A percentile compares a stretch with the other conserved stretches of the same genome.
Evolutionary conservation across 2,329 filamentous ascomycete genomes (phyloP).

Genomic region (Nemania diffusa): DNA sequence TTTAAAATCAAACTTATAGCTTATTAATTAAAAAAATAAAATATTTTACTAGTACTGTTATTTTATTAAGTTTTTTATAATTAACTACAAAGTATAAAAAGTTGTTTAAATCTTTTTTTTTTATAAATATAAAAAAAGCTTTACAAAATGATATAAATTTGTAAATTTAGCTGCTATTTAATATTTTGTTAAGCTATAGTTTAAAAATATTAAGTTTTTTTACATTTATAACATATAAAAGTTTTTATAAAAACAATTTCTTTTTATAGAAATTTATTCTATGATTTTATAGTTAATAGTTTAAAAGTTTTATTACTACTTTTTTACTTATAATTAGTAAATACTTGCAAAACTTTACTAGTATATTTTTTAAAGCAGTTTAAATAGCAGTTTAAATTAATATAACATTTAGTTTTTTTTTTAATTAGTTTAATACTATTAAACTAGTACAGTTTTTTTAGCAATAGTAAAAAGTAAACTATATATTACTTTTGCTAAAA

Average conservation of each 20-base stretch:
- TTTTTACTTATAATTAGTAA: slow-evolving; percentile 6
- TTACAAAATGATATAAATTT: too few relatives aligned
- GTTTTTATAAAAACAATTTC: background rate
- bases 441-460: background rate
- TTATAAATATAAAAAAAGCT: too few relatives aligned
- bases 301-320: background rate
- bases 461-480: background rate
- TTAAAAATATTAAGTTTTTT: background rate
- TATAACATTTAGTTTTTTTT: too few relatives aligned
- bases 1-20: background rate
- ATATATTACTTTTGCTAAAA: too few relatives aligned
- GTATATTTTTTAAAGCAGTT: too few relatives aligned
- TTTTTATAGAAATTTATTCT: background rate
- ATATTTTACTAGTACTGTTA: background rate
- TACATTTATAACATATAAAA: background rate
- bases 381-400: too few relatives aligned
- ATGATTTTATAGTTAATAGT: slow-evolving; percentile 5
- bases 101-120: too few relatives aligned
- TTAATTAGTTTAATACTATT: too few relatives aligned
- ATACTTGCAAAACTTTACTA: too few relatives aligned
- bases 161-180: too few relatives aligned
- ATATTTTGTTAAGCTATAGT: background rate
- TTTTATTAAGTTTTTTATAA: background rate
- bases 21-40: background rate
- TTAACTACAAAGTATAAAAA: background rate